phyloP scores from a whole-genome alignment of 2,329 filamentous ascomycete genomes.

The Coniochaeta pulveracea region DNA sequence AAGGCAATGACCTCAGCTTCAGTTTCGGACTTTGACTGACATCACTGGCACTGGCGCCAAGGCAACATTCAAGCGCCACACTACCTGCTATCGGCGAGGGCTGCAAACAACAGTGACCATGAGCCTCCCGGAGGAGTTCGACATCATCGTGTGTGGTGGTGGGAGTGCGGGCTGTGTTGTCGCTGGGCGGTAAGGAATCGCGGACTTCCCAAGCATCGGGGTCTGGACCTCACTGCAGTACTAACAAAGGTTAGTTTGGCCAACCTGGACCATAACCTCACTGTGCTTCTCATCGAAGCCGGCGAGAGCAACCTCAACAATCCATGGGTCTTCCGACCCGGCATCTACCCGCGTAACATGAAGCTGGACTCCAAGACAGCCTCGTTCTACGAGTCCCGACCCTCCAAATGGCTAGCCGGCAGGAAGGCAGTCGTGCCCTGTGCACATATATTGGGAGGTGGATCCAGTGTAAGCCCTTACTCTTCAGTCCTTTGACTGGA shows the following conservation, averaged over 20 bases:
- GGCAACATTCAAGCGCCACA: background rate
- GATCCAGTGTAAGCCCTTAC: too few relatives aligned
- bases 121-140: conserved; percentile 60
- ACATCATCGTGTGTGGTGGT: conserved; percentile 70
- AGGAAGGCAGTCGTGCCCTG: conserved; percentile 64
- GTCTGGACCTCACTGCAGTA: conserved; percentile 4
- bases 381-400: conserved; percentile 68
- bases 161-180: conserved; percentile 55
- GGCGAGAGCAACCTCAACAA: conserved; percentile 69
- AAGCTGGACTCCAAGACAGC: conserved; percentile 70
- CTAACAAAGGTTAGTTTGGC: conserved; percentile 45
- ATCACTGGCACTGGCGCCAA: background rate
- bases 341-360: conserved; percentile 71
- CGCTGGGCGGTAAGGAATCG: conserved; percentile 34
- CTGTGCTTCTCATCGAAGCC: conserved; percentile 58
- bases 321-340: conserved; percentile 65
- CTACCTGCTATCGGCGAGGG: background rate
- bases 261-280: conserved; percentile 65
- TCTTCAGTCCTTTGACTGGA: too few relatives aligned
- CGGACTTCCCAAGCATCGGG: background rate
- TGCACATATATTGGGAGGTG: conserved; percentile 61
- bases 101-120: background rate
- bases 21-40: background rate
- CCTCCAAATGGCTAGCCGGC: conserved; percentile 61
- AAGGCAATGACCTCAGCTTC: background rate